These are phyloP conservation scores for Pichia sp. DNA, from an alignment of 1,139 yeast genomes.

Conservation along the genomic window DNA sequence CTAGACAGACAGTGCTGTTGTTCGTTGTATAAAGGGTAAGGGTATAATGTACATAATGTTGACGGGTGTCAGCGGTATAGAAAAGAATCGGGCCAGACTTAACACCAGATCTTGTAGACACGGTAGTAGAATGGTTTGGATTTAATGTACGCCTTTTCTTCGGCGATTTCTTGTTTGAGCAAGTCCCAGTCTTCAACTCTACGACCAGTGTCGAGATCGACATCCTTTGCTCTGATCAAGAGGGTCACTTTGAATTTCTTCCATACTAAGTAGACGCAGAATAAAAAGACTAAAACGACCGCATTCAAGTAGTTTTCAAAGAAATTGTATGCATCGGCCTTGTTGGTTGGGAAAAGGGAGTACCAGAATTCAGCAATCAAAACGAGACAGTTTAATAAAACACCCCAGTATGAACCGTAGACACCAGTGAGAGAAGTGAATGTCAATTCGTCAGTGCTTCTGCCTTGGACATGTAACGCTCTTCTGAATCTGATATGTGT, in stretches of 20 bases:
- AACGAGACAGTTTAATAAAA: constrained; percentile 54
- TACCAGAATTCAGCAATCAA: constrained; percentile 61
- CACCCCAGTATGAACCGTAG: constrained; percentile 65
- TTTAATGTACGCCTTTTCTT: constrained; percentile 48
- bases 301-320: constrained; percentile 49
- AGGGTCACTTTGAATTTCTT: constrained; percentile 37
- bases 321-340: constrained; percentile 40
- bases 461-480: constrained; percentile 65
- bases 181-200: constrained; percentile 58
- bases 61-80: no score
- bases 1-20: no score
- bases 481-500: constrained; percentile 74
- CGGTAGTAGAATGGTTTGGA: constrained; percentile 50
- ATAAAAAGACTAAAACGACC: constrained; percentile 44
- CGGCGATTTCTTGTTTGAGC: constrained; percentile 56
- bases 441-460: constrained; percentile 59
- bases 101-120: constrained; percentile 44
- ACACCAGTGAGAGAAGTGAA: constrained; percentile 65
- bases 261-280: constrained; percentile 29
- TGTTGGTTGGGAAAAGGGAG: constrained; percentile 38
- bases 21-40: no score
- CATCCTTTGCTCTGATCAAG: constrained; percentile 44
- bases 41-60: no score
- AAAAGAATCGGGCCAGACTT: background rate
- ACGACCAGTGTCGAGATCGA: constrained; percentile 66